These are phyloP conservation scores for Venustampulla echinocandica DNA, from an alignment of 495 filamentous ascomycete species.

Conservation along the genomic window DNA sequence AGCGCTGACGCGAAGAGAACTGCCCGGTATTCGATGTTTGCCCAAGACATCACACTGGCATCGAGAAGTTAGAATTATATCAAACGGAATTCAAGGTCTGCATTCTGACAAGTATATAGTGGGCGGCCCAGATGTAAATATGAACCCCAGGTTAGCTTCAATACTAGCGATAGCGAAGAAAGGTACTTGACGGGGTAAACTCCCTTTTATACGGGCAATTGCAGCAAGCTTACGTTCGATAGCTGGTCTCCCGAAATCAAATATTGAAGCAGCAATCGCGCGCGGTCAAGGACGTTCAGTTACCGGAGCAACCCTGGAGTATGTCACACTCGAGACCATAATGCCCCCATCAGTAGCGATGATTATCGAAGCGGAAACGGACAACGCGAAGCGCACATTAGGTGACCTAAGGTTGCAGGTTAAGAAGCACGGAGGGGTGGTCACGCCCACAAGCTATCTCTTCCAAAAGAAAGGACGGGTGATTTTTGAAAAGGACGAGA, in stretches of 20 bases:
- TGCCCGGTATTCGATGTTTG: conserved; percentile 33
- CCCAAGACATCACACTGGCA: conserved; percentile 42
- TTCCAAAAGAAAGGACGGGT: conserved; percentile 73
- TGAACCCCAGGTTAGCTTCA: conserved; percentile 65
- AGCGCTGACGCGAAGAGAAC: conserved; percentile 59
- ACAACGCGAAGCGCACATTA: conserved; percentile 64
- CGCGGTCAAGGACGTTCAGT: conserved; percentile 76
- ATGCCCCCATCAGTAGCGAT: conserved; percentile 67
- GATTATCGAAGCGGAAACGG: conserved; percentile 69
- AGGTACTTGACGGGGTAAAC: conserved; percentile 32
- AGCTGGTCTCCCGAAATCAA: conserved; percentile 71
- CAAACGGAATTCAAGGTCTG: background rate
- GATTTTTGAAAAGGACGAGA: conserved; percentile 54
- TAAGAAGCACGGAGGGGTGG: conserved; percentile 57
- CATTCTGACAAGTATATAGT: conserved; percentile 23
- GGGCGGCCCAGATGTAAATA: conserved; percentile 58
- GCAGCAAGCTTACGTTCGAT: conserved; percentile 10
- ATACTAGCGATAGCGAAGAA: conserved; percentile 76
- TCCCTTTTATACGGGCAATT: background rate
- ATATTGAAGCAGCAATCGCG: conserved; percentile 75
- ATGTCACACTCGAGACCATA: conserved; percentile 72
- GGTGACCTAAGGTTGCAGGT: conserved; percentile 60
- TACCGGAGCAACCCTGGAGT: conserved; percentile 63
- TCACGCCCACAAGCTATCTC: conserved; percentile 68
- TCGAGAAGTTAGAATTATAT: conserved; percentile 37